These are phyloP conservation scores for Spergularia bocconei DNA, from an alignment of 148 eudicot species.

Conservation along the genomic window DNA sequence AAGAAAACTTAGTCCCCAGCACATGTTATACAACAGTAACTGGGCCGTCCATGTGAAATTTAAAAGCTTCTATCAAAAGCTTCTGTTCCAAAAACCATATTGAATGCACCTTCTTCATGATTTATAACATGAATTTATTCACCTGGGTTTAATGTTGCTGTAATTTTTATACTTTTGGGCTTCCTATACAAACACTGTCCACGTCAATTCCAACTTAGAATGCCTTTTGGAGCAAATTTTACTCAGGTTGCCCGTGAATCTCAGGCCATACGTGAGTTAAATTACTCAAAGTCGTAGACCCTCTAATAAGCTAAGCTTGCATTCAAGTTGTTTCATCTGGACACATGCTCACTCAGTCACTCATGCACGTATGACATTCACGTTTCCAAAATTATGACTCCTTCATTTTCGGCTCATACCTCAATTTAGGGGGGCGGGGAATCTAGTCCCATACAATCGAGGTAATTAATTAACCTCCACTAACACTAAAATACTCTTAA, in stretches of 20 bases:
- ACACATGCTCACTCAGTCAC: background rate
- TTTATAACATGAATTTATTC: conserved; percentile 7
- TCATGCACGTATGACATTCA: background rate
- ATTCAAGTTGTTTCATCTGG: background rate
- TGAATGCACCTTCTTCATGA: conserved; percentile 8
- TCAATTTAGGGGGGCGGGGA: too few relatives aligned
- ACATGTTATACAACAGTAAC: conserved; percentile 29
- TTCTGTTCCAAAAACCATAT: conserved; percentile 4
- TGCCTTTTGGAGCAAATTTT: background rate
- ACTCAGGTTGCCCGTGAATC: conserved; percentile 5
- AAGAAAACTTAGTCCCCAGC: conserved; percentile 17
- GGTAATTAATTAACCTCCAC: too few relatives aligned
- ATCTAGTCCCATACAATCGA: too few relatives aligned
- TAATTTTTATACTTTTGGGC: background rate
- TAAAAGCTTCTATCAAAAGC: conserved; percentile 11
- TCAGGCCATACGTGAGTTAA: too few relatives aligned
- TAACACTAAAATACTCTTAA: too few relatives aligned
- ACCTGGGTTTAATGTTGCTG: background rate
- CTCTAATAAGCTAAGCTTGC: background rate
- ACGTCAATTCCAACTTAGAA: background rate
- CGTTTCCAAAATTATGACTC: background rate
- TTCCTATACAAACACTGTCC: background rate
- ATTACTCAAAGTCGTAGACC: background rate
- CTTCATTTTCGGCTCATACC: background rate
- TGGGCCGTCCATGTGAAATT: conserved; percentile 29